phyloP scores from a whole-genome alignment of 306 rosid species.

The Quercus alba region DNA sequence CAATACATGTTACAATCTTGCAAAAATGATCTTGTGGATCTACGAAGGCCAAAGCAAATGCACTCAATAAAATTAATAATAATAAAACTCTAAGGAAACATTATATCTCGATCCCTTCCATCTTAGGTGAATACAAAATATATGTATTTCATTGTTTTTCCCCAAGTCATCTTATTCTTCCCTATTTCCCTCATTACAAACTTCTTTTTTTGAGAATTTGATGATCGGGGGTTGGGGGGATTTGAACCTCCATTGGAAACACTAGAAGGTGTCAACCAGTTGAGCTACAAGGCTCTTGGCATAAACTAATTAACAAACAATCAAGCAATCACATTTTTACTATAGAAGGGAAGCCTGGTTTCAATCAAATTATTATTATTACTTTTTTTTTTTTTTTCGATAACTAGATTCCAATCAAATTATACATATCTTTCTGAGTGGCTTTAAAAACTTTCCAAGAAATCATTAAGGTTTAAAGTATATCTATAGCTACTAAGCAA shows the following conservation, averaged over 20 bases:
- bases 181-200: background rate
- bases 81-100: background rate
- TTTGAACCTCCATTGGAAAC: no score
- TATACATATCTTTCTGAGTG: background rate
- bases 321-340: background rate
- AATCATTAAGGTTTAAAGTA: background rate
- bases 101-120: background rate
- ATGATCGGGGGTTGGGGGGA: no score
- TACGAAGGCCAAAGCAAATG: background rate
- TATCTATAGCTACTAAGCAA: background rate
- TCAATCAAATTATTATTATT: background rate
- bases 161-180: background rate
- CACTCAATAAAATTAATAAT: background rate
- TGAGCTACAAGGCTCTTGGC: no score
- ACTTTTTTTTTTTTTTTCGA: no score
- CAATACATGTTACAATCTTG: background rate
- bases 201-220: background rate
- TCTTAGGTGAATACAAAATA: background rate
- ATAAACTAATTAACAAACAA: background rate
- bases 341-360: background rate
- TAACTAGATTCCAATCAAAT: background rate
- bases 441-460: background rate
- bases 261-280: no score
- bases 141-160: background rate
- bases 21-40: background rate